A percentile compares a stretch with the other conserved stretches of the same genome.
Evolutionary conservation across 2,329 filamentous ascomycete species (phyloP).

Genomic region (Teratosphaeria epicoccoides): DNA sequence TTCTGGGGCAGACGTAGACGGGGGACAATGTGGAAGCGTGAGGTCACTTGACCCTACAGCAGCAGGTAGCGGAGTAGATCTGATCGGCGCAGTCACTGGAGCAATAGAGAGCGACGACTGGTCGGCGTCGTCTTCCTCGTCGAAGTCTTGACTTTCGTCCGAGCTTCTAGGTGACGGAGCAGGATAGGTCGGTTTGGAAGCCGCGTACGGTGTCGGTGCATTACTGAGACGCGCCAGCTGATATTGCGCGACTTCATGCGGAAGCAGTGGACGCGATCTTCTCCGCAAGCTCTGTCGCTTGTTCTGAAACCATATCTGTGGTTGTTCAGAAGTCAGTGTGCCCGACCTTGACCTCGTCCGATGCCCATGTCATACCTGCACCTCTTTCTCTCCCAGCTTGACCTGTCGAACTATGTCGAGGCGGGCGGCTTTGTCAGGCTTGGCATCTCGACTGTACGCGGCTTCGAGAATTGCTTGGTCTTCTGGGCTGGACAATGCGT

Average conservation of each 20-base stretch:
- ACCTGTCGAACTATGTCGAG: slow-evolving; percentile 75
- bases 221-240: slow-evolving; percentile 18
- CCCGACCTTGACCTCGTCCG: not conserved
- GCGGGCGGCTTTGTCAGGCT: slow-evolving; percentile 83
- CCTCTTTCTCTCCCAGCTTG: slow-evolving; percentile 85
- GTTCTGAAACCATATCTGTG: slow-evolving; percentile 95
- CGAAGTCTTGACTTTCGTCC: not conserved
- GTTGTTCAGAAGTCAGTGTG: not conserved
- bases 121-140: not conserved
- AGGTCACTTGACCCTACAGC: not conserved
- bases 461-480: slow-evolving; percentile 83
- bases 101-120: not conserved
- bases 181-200: not conserved
- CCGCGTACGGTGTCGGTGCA: not conserved
- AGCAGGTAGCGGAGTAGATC: not conserved
- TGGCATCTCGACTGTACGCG: slow-evolving; percentile 74
- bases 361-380: slow-evolving; percentile 54
- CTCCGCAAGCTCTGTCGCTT: slow-evolving; percentile 84
- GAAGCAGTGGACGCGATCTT: slow-evolving; percentile 72
- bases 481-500: slow-evolving; percentile 50
- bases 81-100: not conserved
- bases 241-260: slow-evolving; percentile 55
- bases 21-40: not conserved
- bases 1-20: not conserved
- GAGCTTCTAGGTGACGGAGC: not conserved